These are phyloP conservation scores for Globisporangium camurandrum DNA, from an alignment of 352 stramenopile genomes.

Conservation along the genomic window DNA sequence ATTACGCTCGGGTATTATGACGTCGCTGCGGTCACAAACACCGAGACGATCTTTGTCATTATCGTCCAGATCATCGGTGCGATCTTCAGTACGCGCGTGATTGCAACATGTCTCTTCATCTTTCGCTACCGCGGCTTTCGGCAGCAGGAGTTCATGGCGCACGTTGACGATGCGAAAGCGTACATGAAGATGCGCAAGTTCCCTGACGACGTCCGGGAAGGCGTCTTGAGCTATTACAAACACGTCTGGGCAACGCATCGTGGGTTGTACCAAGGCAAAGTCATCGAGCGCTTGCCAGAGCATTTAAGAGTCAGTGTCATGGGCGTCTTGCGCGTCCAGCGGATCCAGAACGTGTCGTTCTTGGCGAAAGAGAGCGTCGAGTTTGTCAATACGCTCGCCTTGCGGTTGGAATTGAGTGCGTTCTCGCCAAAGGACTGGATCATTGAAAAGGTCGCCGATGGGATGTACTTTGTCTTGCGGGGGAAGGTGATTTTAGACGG, in stretches of 20 bases:
- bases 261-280: slow-evolving; percentile 35
- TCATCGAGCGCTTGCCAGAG: slow-evolving; percentile 41
- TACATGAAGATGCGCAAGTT: slow-evolving; percentile 68
- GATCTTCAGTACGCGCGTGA: slow-evolving; percentile 57
- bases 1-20: slow-evolving; percentile 61
- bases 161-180: slow-evolving; percentile 63
- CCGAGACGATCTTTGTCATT: slow-evolving; percentile 51
- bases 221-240: slow-evolving; percentile 51
- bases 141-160: slow-evolving; percentile 58
- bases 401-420: slow-evolving; percentile 35
- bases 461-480: slow-evolving; percentile 59
- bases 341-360: slow-evolving; percentile 51
- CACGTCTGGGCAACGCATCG: slow-evolving; percentile 47
- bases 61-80: slow-evolving; percentile 52
- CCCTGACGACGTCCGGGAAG: slow-evolving; percentile 44
- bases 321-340: slow-evolving; percentile 47
- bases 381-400: slow-evolving; percentile 59
- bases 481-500: slow-evolving; percentile 40
- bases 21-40: slow-evolving; percentile 35
- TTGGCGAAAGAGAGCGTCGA: slow-evolving; percentile 58
- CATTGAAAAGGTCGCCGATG: slow-evolving; percentile 51
- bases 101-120: slow-evolving; percentile 68
- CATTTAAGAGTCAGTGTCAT: slow-evolving; percentile 49
- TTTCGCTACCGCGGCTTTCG: slow-evolving; percentile 49
- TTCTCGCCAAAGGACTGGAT: slow-evolving; percentile 72